phyloP scores from a whole-genome alignment of 202 grass and related monocot species.

The Digitaria exilis region DNA sequence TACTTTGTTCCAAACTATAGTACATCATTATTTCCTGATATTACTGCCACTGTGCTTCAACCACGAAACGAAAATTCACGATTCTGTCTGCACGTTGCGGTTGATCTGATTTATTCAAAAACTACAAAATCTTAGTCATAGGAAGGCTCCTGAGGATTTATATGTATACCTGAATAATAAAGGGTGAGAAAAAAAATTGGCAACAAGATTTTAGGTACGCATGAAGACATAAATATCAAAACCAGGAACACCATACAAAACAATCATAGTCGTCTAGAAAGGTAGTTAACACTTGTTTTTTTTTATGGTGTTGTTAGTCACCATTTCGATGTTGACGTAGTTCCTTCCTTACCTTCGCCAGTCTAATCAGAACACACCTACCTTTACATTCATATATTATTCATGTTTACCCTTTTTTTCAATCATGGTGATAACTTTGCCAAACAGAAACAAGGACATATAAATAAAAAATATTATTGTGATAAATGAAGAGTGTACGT shows the following conservation, averaged over 20 bases:
- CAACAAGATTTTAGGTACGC: no score
- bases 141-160: neutral
- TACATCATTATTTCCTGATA: neutral
- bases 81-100: neutral
- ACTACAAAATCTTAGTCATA: neutral
- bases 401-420: neutral
- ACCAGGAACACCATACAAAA: neutral
- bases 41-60: neutral
- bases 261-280: neutral
- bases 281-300: neutral
- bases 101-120: neutral
- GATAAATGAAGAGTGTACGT: neutral
- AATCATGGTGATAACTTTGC: neutral
- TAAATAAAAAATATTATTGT: neutral
- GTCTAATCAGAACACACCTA: neutral
- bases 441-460: neutral
- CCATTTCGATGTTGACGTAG: slow-evolving; percentile 21
- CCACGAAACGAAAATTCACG: neutral
- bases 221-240: neutral
- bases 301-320: slow-evolving; percentile 13
- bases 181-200: neutral
- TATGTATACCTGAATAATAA: neutral
- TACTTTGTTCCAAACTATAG: neutral
- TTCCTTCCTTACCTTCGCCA: neutral
- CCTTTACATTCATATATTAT: neutral